phyloP scores from a whole-genome alignment of 306 rosid genomes.

The Geum urbanum region DNA sequence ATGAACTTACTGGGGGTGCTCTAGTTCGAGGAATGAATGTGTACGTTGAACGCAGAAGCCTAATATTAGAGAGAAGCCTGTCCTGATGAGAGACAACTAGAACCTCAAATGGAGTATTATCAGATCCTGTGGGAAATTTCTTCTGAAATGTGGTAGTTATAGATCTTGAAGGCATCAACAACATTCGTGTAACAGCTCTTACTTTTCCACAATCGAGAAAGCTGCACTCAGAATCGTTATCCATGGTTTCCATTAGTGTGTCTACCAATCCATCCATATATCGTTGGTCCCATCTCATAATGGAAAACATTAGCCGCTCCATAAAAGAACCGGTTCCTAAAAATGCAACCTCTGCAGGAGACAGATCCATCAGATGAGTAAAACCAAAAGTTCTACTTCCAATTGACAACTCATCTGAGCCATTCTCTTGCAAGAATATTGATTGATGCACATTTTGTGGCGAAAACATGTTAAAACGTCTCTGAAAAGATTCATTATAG shows the following conservation, averaged over 20 bases:
- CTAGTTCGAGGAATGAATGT: constrained; percentile 77
- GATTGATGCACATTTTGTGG: constrained; percentile 67
- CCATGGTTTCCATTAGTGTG: constrained; percentile 43
- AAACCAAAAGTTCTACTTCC: constrained; percentile 78
- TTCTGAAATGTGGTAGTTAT: constrained; percentile 44
- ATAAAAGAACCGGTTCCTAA: constrained; percentile 64
- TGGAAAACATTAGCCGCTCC: constrained; percentile 77
- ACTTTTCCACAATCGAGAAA: constrained; percentile 62
- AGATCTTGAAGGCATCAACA: constrained; percentile 71
- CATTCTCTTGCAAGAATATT: constrained; percentile 44
- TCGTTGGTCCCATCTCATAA: constrained; percentile 60
- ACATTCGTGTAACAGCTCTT: constrained; percentile 72
- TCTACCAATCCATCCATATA: constrained; percentile 56
- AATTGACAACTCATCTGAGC: constrained; percentile 25
- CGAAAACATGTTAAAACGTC: constrained; percentile 61
- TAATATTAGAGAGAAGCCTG: constrained; percentile 61
- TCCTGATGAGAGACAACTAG: constrained; percentile 66
- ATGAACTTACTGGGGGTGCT: constrained; percentile 85
- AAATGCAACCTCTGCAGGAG: constrained; percentile 81
- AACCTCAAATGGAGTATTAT: constrained; percentile 72
- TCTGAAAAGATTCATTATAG: constrained; percentile 54
- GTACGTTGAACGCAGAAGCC: constrained; percentile 86
- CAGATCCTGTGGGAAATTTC: constrained; percentile 59
- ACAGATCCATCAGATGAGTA: constrained; percentile 74
- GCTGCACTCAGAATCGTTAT: constrained; percentile 48